A percentile compares a stretch with the other conserved stretches of the same genome.
Evolutionary conservation across 2,329 filamentous ascomycete species (phyloP).

Genomic region (Alternaria longipes): DNA sequence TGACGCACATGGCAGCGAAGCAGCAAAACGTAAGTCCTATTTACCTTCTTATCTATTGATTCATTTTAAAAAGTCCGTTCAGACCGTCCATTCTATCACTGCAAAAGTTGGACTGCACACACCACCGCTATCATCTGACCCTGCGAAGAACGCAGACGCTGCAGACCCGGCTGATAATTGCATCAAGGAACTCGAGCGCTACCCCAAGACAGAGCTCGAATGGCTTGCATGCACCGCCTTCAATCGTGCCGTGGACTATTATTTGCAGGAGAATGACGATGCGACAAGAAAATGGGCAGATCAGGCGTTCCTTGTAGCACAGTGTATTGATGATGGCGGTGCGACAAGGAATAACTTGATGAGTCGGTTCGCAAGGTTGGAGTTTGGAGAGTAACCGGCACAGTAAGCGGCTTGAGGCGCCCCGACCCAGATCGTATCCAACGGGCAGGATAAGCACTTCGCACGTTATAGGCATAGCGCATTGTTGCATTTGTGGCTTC

Average conservation of each 20-base stretch:
- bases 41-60: not conserved
- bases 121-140: constrained; percentile 25
- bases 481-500: constrained; percentile 11
- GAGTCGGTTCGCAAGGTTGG: constrained; percentile 56
- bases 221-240: constrained; percentile 72
- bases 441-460: constrained; percentile 4
- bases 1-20: constrained; percentile 51
- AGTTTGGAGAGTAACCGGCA: constrained; percentile 8
- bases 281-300: constrained; percentile 69
- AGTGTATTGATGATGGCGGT: constrained; percentile 64
- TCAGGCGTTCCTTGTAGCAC: constrained; percentile 69
- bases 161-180: constrained; percentile 31
- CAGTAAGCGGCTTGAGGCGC: not conserved
- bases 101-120: constrained; percentile 17
- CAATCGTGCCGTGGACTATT: constrained; percentile 74
- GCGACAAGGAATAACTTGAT: constrained; percentile 39
- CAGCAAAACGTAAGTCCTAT: constrained; percentile 39
- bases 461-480: constrained; percentile 2
- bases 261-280: constrained; percentile 59
- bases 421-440: not conserved
- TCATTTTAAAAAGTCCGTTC: constrained; percentile 6
- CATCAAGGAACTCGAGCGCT: constrained; percentile 56
- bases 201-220: constrained; percentile 74
- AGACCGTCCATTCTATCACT: not conserved
- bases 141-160: constrained; percentile 11